A percentile compares a stretch with the other conserved stretches of the same genome.
These are phyloP conservation scores for Saccharomycopsis hybrid DNA, from an alignment of 1,139 yeast species.

Conservation along the genomic window DNA sequence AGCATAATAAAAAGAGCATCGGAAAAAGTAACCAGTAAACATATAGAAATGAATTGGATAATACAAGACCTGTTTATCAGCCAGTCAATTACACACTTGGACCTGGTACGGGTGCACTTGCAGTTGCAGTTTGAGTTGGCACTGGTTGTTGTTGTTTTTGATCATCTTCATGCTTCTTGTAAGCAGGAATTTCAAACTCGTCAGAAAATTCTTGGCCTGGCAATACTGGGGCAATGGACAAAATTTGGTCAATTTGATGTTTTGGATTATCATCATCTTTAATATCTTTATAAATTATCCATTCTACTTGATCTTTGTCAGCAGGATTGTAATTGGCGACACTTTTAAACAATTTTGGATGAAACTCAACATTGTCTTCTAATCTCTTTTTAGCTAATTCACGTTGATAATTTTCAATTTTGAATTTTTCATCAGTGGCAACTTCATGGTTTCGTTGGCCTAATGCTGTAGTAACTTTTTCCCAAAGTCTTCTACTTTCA, in stretches of 20 bases:
- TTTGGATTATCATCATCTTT: conserved; percentile 40
- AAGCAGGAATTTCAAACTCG: conserved; percentile 65
- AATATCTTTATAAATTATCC: conserved; percentile 54
- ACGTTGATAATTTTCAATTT: conserved; percentile 82
- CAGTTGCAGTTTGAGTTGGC: conserved; percentile 11
- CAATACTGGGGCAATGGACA: conserved; percentile 62
- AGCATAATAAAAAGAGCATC: too few species aligned
- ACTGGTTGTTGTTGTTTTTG: neutral
- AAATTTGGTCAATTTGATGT: conserved; percentile 45
- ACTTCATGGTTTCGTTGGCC: conserved; percentile 65
- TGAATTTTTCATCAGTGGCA: conserved; percentile 85
- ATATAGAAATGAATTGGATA: too few species aligned
- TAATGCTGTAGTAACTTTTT: conserved; percentile 70
- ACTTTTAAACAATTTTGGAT: conserved; percentile 66
- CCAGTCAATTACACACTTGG: neutral
- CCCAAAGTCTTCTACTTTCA: conserved; percentile 84
- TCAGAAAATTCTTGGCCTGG: conserved; percentile 69
- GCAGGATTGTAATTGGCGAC: conserved; percentile 32
- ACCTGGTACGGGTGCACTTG: conserved; percentile 3
- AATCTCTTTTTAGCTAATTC: conserved; percentile 60
- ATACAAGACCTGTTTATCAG: too few species aligned
- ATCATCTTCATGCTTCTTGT: conserved; percentile 33
- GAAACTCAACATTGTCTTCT: conserved; percentile 75
- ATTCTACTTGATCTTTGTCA: conserved; percentile 50
- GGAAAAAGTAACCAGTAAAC: too few species aligned